Evolutionary conservation across 768 basidiomycete species (phyloP).

Genomic region (Tulasnella sp.): DNA sequence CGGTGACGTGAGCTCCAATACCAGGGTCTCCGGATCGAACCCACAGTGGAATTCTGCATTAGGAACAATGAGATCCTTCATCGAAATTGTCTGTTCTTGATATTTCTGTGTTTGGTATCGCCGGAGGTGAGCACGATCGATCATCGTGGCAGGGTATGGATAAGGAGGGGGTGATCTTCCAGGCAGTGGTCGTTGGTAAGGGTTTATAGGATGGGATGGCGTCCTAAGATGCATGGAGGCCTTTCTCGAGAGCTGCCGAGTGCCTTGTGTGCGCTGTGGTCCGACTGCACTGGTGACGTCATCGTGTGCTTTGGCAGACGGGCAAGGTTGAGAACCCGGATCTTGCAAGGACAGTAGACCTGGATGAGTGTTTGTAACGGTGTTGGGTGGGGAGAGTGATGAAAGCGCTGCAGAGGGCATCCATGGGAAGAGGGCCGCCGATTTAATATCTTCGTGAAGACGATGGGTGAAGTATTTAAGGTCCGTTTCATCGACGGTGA

Average conservation of each 20-base stretch:
- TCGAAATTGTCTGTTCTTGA: not conserved
- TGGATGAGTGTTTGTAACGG: not conserved
- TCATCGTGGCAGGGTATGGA: constrained; percentile 1
- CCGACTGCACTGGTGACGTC: not conserved
- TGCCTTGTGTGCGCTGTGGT: not conserved
- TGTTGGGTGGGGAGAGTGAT: not conserved
- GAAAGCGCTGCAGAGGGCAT: not conserved
- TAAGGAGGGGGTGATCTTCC: not conserved
- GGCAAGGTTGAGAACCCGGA: not conserved
- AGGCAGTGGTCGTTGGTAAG: constrained; percentile 8
- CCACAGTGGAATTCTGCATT: constrained; percentile 18
- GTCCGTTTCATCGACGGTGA: not conserved
- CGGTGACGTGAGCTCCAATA: not conserved
- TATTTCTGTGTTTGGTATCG: not conserved
- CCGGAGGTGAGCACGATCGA: not conserved
- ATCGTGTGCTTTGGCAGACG: not conserved
- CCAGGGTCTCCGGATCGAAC: constrained; percentile 20
- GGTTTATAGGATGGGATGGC: constrained; percentile 11
- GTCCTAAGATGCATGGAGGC: not conserved
- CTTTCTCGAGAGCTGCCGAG: not conserved
- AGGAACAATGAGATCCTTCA: constrained; percentile 21
- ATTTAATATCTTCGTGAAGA: constrained; percentile 1
- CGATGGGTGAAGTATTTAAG: not conserved
- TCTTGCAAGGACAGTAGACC: not conserved
- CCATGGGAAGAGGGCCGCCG: constrained; percentile 7